Percentiles rank a stretch among this genome's conserved stretches.
These are phyloP conservation scores for Bacterosira constricta DNA, from an alignment of 108 stramenopile genomes.

Conservation along the genomic window DNA sequence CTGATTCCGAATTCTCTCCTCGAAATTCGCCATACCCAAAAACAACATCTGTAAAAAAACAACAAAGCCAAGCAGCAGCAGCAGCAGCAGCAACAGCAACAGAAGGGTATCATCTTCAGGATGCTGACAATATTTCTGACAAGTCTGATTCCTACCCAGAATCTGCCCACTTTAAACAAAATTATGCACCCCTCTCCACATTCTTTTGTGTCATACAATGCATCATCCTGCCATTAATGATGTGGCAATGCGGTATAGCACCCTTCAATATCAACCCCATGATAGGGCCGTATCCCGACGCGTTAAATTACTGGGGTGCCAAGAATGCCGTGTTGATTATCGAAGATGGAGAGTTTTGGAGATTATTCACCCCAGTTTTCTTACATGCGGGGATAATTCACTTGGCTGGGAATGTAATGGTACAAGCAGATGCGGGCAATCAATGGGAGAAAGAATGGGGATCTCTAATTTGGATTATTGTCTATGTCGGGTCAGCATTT, in stretches of 20 bases:
- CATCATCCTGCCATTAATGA: slow-evolving; percentile 64
- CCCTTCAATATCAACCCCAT: slow-evolving; percentile 81
- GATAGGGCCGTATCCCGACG: slow-evolving; percentile 86
- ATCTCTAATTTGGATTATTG: slow-evolving; percentile 57
- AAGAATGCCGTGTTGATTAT: slow-evolving; percentile 84
- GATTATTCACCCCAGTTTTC: slow-evolving; percentile 80
- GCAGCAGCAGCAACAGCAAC: too few relatives aligned
- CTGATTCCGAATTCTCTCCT: too few relatives aligned
- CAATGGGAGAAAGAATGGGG: slow-evolving; percentile 91
- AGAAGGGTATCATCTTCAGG: slow-evolving; percentile 22
- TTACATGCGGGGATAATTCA: slow-evolving; percentile 87
- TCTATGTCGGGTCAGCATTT: slow-evolving; percentile 71
- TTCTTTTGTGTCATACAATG: slow-evolving; percentile 64
- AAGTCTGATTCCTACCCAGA: slow-evolving; percentile 1
- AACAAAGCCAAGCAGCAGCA: too few relatives aligned
- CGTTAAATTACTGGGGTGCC: slow-evolving; percentile 84
- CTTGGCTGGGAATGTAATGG: slow-evolving; percentile 68
- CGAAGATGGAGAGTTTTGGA: slow-evolving; percentile 75
- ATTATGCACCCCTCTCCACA: slow-evolving; percentile 58
- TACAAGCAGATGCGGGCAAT: slow-evolving; percentile 80
- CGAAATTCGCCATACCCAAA: too few relatives aligned
- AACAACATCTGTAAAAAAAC: too few relatives aligned
- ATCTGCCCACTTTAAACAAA: slow-evolving; percentile 47
- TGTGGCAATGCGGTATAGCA: slow-evolving; percentile 77
- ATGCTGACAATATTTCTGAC: slow-evolving; percentile 6